A percentile compares a stretch with the other conserved stretches of the same genome.
phyloP scores from a whole-genome alignment of 805 yeast species.

The Ogataea philodendri region DNA sequence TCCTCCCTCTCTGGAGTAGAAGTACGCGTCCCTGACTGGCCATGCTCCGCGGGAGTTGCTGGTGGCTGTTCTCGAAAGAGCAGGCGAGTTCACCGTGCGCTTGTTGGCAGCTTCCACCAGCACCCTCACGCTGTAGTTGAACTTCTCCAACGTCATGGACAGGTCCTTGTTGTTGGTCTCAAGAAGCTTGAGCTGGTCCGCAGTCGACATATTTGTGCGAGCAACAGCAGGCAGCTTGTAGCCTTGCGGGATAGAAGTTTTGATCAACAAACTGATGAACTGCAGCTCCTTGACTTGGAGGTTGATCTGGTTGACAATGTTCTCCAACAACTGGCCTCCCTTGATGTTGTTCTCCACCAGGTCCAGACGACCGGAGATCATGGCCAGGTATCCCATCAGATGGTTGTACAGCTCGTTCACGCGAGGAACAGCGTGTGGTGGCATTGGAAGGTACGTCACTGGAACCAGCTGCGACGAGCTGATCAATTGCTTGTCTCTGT shows the following conservation, averaged over 20 bases:
- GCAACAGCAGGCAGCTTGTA: conserved; percentile 31
- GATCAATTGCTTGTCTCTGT: conserved; percentile 6
- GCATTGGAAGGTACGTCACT: conserved; percentile 45
- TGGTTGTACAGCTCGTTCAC: conserved; percentile 62
- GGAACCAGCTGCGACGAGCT: conserved; percentile 14
- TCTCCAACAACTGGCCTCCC: conserved; percentile 68
- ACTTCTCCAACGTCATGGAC: conserved; percentile 57
- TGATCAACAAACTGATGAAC: conserved; percentile 25
- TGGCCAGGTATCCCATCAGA: conserved; percentile 57
- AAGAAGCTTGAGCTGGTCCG: conserved; percentile 47
- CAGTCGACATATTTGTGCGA: conserved; percentile 31
- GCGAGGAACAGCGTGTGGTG: conserved; percentile 64
- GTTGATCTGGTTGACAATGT: conserved; percentile 66
- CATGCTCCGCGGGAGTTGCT: conserved; percentile 1
- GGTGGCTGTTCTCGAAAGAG: conserved; percentile 14
- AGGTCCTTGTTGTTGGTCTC: conserved; percentile 43
- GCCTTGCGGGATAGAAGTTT: conserved; percentile 22
- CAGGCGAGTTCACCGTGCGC: conserved; percentile 9
- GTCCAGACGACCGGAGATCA: conserved; percentile 75
- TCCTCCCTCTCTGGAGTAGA: conserved; percentile 66
- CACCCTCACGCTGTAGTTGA: conserved; percentile 62
- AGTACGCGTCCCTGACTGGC: conserved; percentile 34
- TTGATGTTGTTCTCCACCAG: conserved; percentile 68
- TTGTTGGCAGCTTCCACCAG: conserved; percentile 43
- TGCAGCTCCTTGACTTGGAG: conserved; percentile 58